Percentiles rank a stretch among this genome's conserved stretches.
Conservation (phyloP, 139 green algal genomes). For the Chlorella vulgaris region DNA sequence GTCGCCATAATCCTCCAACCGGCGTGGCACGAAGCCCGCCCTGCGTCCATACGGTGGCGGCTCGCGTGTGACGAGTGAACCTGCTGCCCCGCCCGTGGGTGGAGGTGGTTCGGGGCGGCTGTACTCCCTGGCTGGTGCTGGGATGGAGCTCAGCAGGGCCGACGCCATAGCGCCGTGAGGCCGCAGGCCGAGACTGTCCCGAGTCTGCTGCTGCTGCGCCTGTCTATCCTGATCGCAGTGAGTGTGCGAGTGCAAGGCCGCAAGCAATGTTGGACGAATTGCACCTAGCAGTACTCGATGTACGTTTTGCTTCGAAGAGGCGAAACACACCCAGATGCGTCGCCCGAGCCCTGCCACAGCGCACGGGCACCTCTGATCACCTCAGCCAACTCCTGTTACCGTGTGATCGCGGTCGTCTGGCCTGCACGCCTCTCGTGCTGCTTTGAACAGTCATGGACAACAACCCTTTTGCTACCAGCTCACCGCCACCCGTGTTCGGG, state of each 20-base stretch:
- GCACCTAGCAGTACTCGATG: too few relatives aligned
- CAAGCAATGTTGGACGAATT: too few relatives aligned
- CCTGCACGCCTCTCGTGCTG: too few relatives aligned
- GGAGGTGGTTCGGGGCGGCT: not conserved
- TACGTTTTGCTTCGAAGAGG: too few relatives aligned
- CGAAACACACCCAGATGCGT: too few relatives aligned
- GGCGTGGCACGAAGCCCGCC: constrained; percentile 75
- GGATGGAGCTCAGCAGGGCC: constrained; percentile 31
- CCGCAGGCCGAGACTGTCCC: not conserved
- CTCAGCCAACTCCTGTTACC: too few relatives aligned
- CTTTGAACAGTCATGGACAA: not conserved
- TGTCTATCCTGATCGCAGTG: too few relatives aligned
- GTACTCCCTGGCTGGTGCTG: constrained; percentile 34
- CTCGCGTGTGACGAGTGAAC: constrained; percentile 36
- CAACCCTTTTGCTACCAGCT: constrained; percentile 20
- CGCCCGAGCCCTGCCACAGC: too few relatives aligned
- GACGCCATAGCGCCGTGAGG: not conserved
- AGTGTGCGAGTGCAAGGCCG: too few relatives aligned
- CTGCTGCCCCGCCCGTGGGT: not conserved
- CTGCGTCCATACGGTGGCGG: constrained; percentile 75
- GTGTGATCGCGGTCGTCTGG: too few relatives aligned
- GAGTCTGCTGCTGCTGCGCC: not conserved
- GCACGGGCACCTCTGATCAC: too few relatives aligned
- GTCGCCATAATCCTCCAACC: constrained; percentile 86
- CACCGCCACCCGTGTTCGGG: constrained; percentile 21